Evolutionary conservation across 768 basidiomycete genomes (phyloP), one percentile per base, ranked within the genome.

Genomic region (Suillus luteus): DNA sequence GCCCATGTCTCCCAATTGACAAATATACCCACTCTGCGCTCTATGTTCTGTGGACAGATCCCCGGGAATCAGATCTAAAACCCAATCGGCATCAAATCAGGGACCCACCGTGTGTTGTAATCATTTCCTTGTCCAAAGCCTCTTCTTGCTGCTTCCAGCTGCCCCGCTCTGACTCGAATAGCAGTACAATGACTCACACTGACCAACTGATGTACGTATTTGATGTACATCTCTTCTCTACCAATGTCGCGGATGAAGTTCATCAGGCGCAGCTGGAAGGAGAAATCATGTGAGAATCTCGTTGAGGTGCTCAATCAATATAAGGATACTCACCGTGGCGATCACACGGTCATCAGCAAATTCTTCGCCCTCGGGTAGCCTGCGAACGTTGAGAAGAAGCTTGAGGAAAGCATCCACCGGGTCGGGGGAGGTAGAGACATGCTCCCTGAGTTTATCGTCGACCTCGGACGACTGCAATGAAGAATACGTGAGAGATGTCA

Each of bases 141-240:
- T 87, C 87, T 65, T 85, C 88, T 76, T 95, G 93, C 64, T 87
- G 85, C 48, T 80, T 83, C 94, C 93, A 95, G 72, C 92, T 95
- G 37, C 74, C 77, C 71, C n/a, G n/a, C n/a, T n/a, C n/a, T n/a
- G n/a, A n/a, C n/a, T n/a, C n/a, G n/a, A n/a, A n/a, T 59, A 54
- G 48, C 40, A 22, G 7, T 48, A 59, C 24, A 40, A 35, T 64
- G 22, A 69, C 88, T 68, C 71, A 95, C 92, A 69, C 93, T 92
- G 59, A 96, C 93, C 31, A 97, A 87, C 72, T 96, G 93, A 72
- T 97, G 94, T 27, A 96, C 92, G 73, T 96, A 96, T 83, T 95
- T 93, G 76, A 96, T 92, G 70, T 95, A 96, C 64, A 97, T 95
- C 72, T 96, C 95, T 70, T 93, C 90, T 14, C 95, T 83, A 19